These are phyloP conservation scores for Nakazawaea ishiwadae DNA, from an alignment of 805 yeast species.

Conservation along the genomic window DNA sequence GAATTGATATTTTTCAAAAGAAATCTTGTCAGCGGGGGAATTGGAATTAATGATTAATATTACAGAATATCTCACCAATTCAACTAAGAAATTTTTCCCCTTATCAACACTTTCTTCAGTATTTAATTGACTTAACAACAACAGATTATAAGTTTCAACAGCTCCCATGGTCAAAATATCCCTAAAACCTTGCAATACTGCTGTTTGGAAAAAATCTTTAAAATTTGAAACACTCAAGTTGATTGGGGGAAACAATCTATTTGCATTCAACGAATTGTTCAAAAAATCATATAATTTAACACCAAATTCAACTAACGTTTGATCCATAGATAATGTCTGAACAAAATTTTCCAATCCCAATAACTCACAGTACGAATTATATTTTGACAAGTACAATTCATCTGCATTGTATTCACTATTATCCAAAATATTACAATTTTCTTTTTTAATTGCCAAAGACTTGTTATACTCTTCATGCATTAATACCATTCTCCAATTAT, in stretches of 20 bases:
- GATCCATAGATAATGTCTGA: neutral
- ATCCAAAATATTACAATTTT: neutral
- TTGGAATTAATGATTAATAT: neutral
- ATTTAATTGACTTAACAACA: neutral
- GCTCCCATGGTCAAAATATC: neutral
- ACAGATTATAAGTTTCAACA: neutral
- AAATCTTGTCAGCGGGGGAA: neutral
- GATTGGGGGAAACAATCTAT: slow-evolving; percentile 5
- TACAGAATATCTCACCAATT: neutral
- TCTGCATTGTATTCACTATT: neutral
- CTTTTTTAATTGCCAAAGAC: neutral
- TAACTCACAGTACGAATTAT: neutral
- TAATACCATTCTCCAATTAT: slow-evolving; percentile 9
- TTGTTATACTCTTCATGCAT: slow-evolving; percentile 4
- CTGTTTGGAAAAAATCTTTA: neutral
- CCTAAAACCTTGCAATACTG: slow-evolving; percentile 1
- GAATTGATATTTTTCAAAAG: slow-evolving; percentile 9
- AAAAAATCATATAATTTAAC: slow-evolving; percentile 3
- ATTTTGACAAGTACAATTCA: neutral
- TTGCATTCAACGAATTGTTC: slow-evolving; percentile 3
- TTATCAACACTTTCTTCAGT: neutral
- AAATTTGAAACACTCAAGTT: neutral
- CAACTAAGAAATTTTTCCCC: neutral
- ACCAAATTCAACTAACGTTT: slow-evolving; percentile 3
- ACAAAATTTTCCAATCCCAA: slow-evolving; percentile 2